Evolutionary conservation across 768 basidiomycete species (phyloP).

Genomic region (Kondoa malvinella): DNA sequence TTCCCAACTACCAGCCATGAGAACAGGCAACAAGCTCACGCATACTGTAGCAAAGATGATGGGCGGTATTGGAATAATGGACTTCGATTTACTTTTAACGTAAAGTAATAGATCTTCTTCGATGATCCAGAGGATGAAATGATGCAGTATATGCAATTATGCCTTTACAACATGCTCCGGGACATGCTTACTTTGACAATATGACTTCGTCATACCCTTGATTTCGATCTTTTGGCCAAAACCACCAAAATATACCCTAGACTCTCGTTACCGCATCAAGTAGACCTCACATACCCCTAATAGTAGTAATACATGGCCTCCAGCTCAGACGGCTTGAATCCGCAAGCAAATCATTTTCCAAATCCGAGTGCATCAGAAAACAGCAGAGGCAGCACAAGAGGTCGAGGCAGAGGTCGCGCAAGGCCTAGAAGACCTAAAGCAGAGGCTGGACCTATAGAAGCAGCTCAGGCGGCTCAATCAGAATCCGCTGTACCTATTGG

Average conservation of each 20-base stretch:
- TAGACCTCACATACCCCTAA: too few species aligned
- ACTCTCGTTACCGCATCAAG: too few species aligned
- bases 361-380: not conserved
- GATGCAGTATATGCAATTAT: too few species aligned
- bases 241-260: too few species aligned
- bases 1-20: slow-evolving; percentile 1
- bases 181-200: too few species aligned
- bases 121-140: too few species aligned
- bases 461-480: not conserved
- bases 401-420: not conserved
- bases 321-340: not conserved
- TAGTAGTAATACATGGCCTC: not conserved
- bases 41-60: slow-evolving; percentile 7
- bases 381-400: not conserved
- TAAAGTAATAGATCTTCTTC: too few species aligned
- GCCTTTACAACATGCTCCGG: too few species aligned
- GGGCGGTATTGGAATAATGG: not conserved
- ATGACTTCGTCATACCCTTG: too few species aligned
- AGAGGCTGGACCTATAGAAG: not conserved
- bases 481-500: too few species aligned
- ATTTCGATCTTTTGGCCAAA: too few species aligned
- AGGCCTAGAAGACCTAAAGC: not conserved
- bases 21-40: not conserved
- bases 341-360: not conserved
- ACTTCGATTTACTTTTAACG: not conserved